Conservation (phyloP, 345 rosid genomes). For the Aurinia saxatilis region DNA sequence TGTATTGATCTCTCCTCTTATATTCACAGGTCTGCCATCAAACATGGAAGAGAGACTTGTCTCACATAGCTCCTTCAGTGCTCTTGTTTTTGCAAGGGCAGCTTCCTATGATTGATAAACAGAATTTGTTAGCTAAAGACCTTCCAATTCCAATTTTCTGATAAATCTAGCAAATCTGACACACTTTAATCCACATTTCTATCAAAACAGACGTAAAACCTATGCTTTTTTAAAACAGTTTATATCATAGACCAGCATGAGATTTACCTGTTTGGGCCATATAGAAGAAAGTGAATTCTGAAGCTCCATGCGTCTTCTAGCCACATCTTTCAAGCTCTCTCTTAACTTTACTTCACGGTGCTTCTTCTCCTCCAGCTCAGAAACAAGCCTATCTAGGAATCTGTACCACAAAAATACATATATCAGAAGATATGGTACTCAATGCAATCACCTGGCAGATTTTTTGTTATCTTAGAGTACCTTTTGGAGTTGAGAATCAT, state of each 20-base stretch:
- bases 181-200: background rate
- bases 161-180: background rate
- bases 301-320: conserved; percentile 81
- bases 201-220: background rate
- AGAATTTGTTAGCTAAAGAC: background rate
- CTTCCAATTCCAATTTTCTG: background rate
- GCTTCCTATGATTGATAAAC: conserved; percentile 55
- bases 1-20: conserved; percentile 92
- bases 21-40: conserved; percentile 94
- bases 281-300: conserved; percentile 77
- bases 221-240: background rate
- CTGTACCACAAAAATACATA: conserved; percentile 35
- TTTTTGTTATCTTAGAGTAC: conserved; percentile 32
- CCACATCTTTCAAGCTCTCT: conserved; percentile 76
- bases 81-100: conserved; percentile 70
- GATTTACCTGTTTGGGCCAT: conserved; percentile 94
- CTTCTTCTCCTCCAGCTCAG: conserved; percentile 77
- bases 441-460: background rate
- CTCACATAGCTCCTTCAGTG: conserved; percentile 83
- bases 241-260: conserved; percentile 6
- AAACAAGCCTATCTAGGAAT: conserved; percentile 81
- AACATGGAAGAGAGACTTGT: conserved; percentile 79
- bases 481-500: conserved; percentile 95
- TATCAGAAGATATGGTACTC: conserved; percentile 1
- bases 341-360: conserved; percentile 71